These are phyloP conservation scores for Perkinsus olseni DNA, from an alignment of 169 alveolate genomes.

Conservation along the genomic window DNA sequence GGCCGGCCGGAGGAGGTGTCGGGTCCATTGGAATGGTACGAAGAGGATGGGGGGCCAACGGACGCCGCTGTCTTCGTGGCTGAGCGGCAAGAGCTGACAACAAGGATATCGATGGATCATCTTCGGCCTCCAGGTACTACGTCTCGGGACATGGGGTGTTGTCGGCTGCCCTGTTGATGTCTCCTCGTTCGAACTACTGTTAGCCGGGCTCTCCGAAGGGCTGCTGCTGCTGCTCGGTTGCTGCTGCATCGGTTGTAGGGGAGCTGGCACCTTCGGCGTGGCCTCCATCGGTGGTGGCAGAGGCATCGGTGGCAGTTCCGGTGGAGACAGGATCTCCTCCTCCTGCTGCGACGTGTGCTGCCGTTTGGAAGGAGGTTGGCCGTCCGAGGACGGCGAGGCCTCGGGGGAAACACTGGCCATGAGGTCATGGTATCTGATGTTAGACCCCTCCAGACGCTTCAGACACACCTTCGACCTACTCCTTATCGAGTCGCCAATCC, in stretches of 20 bases:
- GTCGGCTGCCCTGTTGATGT: neutral
- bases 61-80: neutral
- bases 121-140: neutral
- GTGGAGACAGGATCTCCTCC: neutral
- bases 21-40: neutral
- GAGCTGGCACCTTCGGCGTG: neutral
- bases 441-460: too few relatives aligned
- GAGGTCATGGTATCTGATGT: neutral
- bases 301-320: too few relatives aligned
- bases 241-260: neutral
- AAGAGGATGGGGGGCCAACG: neutral
- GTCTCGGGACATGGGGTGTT: neutral
- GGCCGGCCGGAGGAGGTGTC: too few relatives aligned
- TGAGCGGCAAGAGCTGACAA: neutral
- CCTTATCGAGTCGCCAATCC: neutral
- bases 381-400: neutral
- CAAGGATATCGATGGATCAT: neutral
- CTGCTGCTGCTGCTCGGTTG: neutral
- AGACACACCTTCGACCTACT: neutral
- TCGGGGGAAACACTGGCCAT: neutral
- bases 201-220: neutral
- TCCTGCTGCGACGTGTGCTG: neutral
- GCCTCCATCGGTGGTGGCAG: too few relatives aligned
- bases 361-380: too few relatives aligned
- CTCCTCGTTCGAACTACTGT: neutral